Evolutionary conservation across 441 rosid genomes (phyloP), one percentile per base, ranked within the genome.

Genomic region (Sinapis alba): DNA sequence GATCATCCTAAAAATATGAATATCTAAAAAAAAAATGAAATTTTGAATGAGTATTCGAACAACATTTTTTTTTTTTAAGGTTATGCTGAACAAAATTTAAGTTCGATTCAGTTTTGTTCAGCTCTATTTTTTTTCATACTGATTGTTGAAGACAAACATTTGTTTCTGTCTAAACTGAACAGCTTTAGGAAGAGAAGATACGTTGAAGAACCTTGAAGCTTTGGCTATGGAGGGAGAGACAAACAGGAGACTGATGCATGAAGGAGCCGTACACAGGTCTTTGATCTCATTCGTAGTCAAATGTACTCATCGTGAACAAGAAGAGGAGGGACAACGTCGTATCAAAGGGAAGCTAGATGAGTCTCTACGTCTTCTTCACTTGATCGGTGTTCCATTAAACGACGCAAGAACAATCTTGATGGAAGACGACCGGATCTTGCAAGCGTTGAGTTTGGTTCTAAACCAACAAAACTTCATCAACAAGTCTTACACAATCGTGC

Each of bases 361-460:
- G 70, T 89, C 92, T 16, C 61, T 93, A 1, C 78, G 83, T 58
- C 76, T 83, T 20, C 87, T 91, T 24, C 15, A 74, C 3, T 69
- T 83, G 11, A 68, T 86, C 7, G 77, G 81, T 24, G 56, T 84
- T 68, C 82, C 90, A 53, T 21, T 73, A 0, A 26, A 61, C 0
- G 86, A 84, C 20, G 71, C 64, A 16, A 84, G 69, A 70, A 68
- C 34, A 16, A 28, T 84, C 30, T 62, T 81, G 5, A 6, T 30
- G 2, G 83, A 84, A 51, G 72, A 83, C 12, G 74, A 78, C 16
- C 73, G 47, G 63, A 69, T 85, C 20, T 62, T 93, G 28, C 79
- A 81, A 12, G 71, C 95, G 0, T 47, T 93, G 34, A 74, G 83
- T 16, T 84, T 87, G 89, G 68, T 87, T 68, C 73, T 92, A 47